phyloP scores from a whole-genome alignment of 2,329 filamentous ascomycete species.

The Fusarium sp. region DNA sequence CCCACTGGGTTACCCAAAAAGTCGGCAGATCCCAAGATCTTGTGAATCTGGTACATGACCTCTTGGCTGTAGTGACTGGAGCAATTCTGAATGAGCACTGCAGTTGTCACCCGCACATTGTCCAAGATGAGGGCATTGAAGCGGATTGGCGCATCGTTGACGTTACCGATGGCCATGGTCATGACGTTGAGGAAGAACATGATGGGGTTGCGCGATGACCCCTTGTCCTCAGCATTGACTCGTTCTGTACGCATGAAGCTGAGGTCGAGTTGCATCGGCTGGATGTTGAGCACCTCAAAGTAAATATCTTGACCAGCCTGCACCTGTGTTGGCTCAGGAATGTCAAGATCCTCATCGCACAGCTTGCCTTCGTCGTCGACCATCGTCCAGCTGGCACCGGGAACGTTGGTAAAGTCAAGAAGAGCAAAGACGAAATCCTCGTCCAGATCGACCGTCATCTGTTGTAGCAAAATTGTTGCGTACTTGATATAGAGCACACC shows the following conservation, averaged over 20 bases:
- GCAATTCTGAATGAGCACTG: slow-evolving; percentile 85
- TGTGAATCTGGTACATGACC: slow-evolving; percentile 94
- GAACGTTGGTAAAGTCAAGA: slow-evolving; percentile 93
- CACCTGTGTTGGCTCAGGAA: slow-evolving; percentile 89
- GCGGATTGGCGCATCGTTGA: slow-evolving; percentile 95
- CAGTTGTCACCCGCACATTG: slow-evolving; percentile 91
- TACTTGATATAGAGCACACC: slow-evolving; percentile 99
- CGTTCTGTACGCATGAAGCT: slow-evolving; percentile 97
- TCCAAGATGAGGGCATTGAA: slow-evolving; percentile 95
- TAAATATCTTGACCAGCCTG: slow-evolving; percentile 94
- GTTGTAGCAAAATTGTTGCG: slow-evolving; percentile 90
- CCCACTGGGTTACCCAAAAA: slow-evolving; percentile 98
- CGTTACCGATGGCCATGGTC: slow-evolving; percentile 99
- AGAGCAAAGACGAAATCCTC: slow-evolving; percentile 98
- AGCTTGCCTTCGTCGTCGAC: slow-evolving; percentile 82
- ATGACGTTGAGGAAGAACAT: slow-evolving; percentile 99
- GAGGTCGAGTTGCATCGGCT: slow-evolving; percentile 97
- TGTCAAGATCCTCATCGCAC: slow-evolving; percentile 89
- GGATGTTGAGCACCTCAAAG: slow-evolving; percentile 95
- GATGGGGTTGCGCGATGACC: slow-evolving; percentile 89
- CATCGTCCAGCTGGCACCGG: slow-evolving; percentile 81
- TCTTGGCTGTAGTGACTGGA: slow-evolving; percentile 97
- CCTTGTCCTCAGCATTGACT: slow-evolving; percentile 95
- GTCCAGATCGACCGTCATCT: slow-evolving; percentile 98
- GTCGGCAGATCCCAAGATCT: slow-evolving; percentile 96